Base-by-base conservation (phyloP, 2,329 filamentous ascomycete species). In the Cladosporium colombiae region DNA sequence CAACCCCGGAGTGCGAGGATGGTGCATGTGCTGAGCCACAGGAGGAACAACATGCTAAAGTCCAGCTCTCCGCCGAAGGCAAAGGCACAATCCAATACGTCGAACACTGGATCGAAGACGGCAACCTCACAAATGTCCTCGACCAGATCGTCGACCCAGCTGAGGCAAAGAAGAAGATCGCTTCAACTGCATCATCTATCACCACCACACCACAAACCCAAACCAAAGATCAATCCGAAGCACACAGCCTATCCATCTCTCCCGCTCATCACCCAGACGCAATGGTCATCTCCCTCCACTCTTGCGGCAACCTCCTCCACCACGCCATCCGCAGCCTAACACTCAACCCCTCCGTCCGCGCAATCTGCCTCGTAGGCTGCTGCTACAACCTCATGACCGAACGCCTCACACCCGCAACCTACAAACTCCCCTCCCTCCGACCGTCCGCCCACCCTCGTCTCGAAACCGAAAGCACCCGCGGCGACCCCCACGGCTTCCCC, bases 311-410 rank as follows among this genome's bases (percentile, higher is more conserved):
- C 71, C 87, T 99, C n/a, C 91, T 96, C 0, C 95, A 99, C 77
- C 93, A 96, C 75, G 95, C 91, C 11, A 89, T 99, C 65, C 89
- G 92, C 16, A 96, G 94, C 0, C 85, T 99, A 23, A 80, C 93
- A 1, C 80, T 96, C 65, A 98, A 97, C 75, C 89, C 91, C 0
- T 86, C 88, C 5, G 93, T 98, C 64, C 87, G 88, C 35, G 92
- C 93, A n/a, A 90, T 98, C 25, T 94, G 94, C 66, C 93, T 99
- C 75, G 92, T 99, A 67, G 95, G 95, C 56, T 99, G 95, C 82
- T 99, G 95, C 83, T 98, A 99, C 83, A 99, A 99, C 73, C 87
- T 98, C 6, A 82, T 98, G 71, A 97, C 94, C 0, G 95, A 98
- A 79, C 88, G 91, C 65, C 86, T 97, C 14, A 91, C 92, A 0